phyloP scores from a whole-genome alignment of 2,329 filamentous ascomycete genomes.

The Colletotrichum camelliae region DNA sequence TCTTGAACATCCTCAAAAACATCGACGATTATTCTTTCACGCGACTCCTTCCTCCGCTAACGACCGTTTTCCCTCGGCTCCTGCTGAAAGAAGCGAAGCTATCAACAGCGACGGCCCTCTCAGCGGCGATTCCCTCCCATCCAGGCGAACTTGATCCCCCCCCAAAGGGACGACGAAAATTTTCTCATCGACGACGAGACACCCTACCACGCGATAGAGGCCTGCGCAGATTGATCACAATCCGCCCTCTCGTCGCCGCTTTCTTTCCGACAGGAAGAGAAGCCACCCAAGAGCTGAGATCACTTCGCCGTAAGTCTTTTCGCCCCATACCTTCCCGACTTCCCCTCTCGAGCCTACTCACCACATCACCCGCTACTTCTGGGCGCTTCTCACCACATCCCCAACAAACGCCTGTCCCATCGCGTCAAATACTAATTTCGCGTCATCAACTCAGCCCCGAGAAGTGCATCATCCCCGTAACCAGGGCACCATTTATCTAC shows the following conservation, averaged over 20 bases:
- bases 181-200: constrained; percentile 17
- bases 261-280: constrained; percentile 15
- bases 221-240: constrained; percentile 7
- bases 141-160: constrained; percentile 21
- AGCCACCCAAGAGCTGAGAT: constrained; percentile 23
- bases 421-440: constrained; percentile 3
- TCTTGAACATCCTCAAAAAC: background rate
- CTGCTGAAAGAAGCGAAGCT: constrained; percentile 19
- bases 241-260: background rate
- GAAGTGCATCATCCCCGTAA: constrained; percentile 27
- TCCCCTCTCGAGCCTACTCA: constrained; percentile 12
- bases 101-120: constrained; percentile 20
- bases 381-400: background rate
- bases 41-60: constrained; percentile 1
- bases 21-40: constrained; percentile 10
- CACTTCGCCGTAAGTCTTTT: constrained; percentile 22
- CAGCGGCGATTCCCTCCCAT: constrained; percentile 13
- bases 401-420: background rate
- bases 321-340: background rate
- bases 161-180: constrained; percentile 18
- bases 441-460: background rate
- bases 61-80: background rate
- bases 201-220: background rate
- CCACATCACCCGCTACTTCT: background rate
- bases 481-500: constrained; percentile 19